These are phyloP conservation scores for Ophiostoma sp. DNA, from an alignment of 2,329 filamentous ascomycete genomes.

Conservation along the genomic window DNA sequence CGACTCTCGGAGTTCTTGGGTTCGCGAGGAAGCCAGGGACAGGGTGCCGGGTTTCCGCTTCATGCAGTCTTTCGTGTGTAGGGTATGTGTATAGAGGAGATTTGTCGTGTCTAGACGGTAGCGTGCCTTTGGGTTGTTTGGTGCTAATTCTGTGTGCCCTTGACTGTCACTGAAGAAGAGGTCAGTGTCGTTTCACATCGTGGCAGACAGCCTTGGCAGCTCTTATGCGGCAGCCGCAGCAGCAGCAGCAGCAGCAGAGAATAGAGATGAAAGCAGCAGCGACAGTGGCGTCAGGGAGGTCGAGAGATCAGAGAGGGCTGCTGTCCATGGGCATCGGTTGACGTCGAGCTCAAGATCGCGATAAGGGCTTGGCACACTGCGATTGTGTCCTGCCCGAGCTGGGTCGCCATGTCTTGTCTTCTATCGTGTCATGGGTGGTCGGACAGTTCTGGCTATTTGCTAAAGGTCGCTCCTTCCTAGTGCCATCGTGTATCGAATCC, in stretches of 20 bases:
- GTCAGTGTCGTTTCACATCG: conserved; percentile 15
- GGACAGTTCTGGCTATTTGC: not conserved
- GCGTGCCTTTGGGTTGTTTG: not conserved
- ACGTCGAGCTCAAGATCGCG: not conserved
- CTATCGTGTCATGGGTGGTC: not conserved
- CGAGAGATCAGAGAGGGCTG: not conserved
- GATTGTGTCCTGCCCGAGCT: not conserved
- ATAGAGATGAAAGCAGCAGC: not conserved
- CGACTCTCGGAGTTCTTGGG: conserved; percentile 15
- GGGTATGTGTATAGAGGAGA: not conserved
- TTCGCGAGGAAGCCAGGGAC: conserved; percentile 18
- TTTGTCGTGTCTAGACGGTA: not conserved
- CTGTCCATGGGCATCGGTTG: not conserved
- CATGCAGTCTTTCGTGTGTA: conserved; percentile 21
- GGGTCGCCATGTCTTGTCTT: not conserved
- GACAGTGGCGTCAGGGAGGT: not conserved
- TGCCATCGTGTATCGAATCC: not conserved
- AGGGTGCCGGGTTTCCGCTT: conserved; percentile 22
- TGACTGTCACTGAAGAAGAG: not conserved
- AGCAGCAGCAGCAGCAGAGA: not conserved
- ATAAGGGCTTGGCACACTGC: not conserved
- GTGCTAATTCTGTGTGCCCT: not conserved
- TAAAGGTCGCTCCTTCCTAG: not conserved
- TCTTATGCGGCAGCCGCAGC: not conserved
- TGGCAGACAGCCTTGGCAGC: not conserved